These are phyloP conservation scores for Litsea cubeba DNA, from an alignment of 164 flowering plant genomes.

Conservation along the genomic window DNA sequence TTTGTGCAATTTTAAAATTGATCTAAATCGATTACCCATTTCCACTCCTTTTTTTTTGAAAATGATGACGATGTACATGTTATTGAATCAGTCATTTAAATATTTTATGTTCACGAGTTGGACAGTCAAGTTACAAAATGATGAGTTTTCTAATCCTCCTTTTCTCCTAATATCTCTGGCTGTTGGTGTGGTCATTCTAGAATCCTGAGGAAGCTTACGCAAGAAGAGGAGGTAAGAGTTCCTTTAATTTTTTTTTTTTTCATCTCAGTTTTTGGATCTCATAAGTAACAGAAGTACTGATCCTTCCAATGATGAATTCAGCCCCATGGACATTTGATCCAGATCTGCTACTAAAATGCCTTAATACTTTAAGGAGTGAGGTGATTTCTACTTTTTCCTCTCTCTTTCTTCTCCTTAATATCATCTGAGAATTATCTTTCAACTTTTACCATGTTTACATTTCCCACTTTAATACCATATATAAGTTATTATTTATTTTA, in stretches of 20 bases:
- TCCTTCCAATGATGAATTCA: constrained; percentile 34
- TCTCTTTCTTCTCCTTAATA: not conserved
- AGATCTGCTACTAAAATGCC: constrained; percentile 43
- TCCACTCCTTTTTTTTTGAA: too few relatives aligned
- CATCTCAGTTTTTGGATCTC: constrained; percentile 5
- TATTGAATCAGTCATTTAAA: not conserved
- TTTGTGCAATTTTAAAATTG: not conserved
- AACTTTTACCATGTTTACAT: not conserved
- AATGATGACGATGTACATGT: not conserved
- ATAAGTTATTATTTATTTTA: too few relatives aligned
- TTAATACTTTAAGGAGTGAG: constrained; percentile 53
- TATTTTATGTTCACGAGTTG: not conserved
- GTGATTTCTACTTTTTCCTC: constrained; percentile 24
- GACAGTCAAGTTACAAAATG: not conserved
- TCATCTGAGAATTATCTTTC: not conserved
- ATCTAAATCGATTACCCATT: not conserved
- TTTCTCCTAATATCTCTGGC: constrained; percentile 2
- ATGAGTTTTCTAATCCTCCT: not conserved
- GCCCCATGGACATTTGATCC: constrained; percentile 99
- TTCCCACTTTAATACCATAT: not conserved
- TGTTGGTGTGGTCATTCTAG: constrained; percentile 28
- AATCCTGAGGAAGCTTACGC: constrained; percentile 96
- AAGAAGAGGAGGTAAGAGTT: constrained; percentile 90
- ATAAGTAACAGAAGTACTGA: constrained; percentile 9
- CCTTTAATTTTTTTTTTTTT: constrained; percentile 4